Evolutionary conservation across 2,329 filamentous ascomycete genomes (phyloP), one percentile per base, ranked within the genome.

Genomic region (Penicillium sp.): DNA sequence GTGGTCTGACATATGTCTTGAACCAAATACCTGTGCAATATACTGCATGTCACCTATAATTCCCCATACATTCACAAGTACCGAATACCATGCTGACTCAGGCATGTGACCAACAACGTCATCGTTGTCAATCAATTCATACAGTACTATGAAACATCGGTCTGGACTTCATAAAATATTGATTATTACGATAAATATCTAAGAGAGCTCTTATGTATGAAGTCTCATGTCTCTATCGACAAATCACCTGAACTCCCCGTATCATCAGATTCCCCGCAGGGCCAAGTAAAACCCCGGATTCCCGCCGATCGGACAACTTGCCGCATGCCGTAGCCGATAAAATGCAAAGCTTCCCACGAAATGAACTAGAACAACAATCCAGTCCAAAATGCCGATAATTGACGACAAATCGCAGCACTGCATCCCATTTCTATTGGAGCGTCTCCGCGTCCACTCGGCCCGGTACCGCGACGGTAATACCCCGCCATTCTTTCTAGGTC

Each of bases 341-440:
- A 57, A 42, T 37, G 49, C 21, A 49, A 47, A 51, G 26, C 27
- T 44, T 49, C 39, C 54, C 33, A 35, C 16, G 16, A 33, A 43
- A 44, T 19, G 24, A 35, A 43, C n/a, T 39, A 24, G 8, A 51
- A 27, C 21, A 22, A 37, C 21, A 47, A 31, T 50, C 61, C 47
- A 33, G 81, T 19, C 27, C 61, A 68, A 54, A 43, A 83, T 83
- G 79, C 65, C 78, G 58, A 85, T 91, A 61, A 68, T 87, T 66
- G 90, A 93, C 78, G 90, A 93, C 80, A 93, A 92, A 75, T 88
- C 87, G 45, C 82, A 87, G 56, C 82, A 90, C 71, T 91, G 89
- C 77, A 84, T 93, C 62, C 88, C 89, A 22, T 95, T 93, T 73
- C 89, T 92, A 59, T 81, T 90, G 35, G 77, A 83, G 39, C 84